Percentiles rank a stretch among this genome's conserved stretches.
Conservation (phyloP, 2,329 filamentous ascomycete species). For the Lasiodiplodia sp. region DNA sequence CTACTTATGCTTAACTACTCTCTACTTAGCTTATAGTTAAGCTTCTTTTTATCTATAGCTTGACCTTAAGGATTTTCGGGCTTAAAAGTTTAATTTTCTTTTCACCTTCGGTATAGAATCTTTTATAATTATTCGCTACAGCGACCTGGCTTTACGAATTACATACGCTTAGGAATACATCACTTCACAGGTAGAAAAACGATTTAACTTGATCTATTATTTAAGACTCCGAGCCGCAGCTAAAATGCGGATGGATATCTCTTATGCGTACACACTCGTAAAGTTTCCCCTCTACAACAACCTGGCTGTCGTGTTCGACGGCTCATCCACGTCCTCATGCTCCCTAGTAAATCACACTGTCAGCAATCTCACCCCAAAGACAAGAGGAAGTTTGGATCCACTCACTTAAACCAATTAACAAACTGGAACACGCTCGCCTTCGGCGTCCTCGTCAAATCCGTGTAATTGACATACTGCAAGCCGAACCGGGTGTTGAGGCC, state of each 20-base stretch:
- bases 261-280: not conserved
- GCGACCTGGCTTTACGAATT: too few species aligned
- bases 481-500: constrained; percentile 50
- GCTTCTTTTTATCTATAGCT: too few species aligned
- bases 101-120: too few species aligned
- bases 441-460: constrained; percentile 48
- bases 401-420: constrained; percentile 51
- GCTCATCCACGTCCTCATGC: constrained; percentile 1
- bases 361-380: not conserved
- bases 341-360: not conserved
- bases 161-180: too few species aligned
- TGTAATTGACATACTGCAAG: constrained; percentile 54
- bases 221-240: not conserved
- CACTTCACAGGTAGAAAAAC: too few species aligned
- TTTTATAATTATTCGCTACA: too few species aligned
- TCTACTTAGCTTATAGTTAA: not conserved
- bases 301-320: constrained; percentile 5
- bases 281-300: not conserved
- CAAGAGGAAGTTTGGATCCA: not conserved
- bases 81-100: too few species aligned
- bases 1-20: not conserved
- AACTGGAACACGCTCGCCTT: constrained; percentile 54
- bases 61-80: too few species aligned
- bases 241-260: not conserved
- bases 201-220: not conserved